These are phyloP conservation scores for Mallotus japonicus DNA, from an alignment of 441 rosid genomes.

Conservation along the genomic window DNA sequence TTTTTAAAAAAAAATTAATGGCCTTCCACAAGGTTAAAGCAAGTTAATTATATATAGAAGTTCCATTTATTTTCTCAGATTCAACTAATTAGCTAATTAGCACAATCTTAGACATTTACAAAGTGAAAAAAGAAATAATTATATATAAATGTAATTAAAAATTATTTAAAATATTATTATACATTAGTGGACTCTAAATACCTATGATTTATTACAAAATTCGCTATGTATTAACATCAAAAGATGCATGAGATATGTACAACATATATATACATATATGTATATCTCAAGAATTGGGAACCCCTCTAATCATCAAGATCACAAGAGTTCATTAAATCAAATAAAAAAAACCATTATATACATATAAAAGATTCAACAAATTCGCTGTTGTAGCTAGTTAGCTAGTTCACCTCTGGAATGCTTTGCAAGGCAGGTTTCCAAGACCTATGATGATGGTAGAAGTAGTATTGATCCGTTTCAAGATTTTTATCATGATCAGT, in stretches of 20 bases:
- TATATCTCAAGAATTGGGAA: neutral
- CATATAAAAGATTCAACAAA: neutral
- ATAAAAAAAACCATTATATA: no score
- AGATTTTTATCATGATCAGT: neutral
- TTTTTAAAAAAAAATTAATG: no score
- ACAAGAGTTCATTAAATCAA: neutral
- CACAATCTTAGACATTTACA: no score
- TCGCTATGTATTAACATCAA: neutral
- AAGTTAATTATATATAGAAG: no score
- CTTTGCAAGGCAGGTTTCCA: slow-evolving; percentile 54
- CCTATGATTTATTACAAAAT: neutral
- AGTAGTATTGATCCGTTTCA: neutral
- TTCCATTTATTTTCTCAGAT: no score
- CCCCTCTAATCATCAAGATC: neutral
- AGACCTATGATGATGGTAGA: slow-evolving; percentile 20
- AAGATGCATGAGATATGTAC: neutral
- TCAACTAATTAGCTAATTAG: no score
- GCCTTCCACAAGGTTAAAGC: no score
- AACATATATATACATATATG: neutral
- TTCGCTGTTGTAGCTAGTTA: neutral
- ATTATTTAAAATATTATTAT: no score
- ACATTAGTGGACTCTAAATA: no score
- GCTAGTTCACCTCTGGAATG: slow-evolving; percentile 44
- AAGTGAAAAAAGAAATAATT: no score
- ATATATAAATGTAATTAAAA: no score